A percentile compares a stretch with the other conserved stretches of the same genome.
Conservation (phyloP, 129 eudicot species). For the Centaurea solstitialis region DNA sequence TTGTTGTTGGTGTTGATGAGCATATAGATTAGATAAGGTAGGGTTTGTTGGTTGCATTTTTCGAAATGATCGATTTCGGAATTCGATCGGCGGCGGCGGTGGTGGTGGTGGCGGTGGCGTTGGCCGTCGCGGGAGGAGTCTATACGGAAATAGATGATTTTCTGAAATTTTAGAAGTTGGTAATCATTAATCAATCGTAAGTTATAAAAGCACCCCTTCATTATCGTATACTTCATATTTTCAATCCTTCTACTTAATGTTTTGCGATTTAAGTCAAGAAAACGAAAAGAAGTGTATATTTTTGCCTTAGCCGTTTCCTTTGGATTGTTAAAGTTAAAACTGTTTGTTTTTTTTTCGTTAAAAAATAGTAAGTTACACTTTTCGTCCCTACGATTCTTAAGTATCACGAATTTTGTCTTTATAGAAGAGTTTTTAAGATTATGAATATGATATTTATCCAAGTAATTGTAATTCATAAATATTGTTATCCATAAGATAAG, state of each 20-base stretch:
- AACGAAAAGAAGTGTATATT: neutral
- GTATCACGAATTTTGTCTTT: neutral
- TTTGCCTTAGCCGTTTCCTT: neutral
- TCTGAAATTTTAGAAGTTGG: neutral
- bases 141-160: constrained; percentile 6
- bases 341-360: neutral
- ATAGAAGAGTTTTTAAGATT: neutral
- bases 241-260: neutral
- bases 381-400: neutral
- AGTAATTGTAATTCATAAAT: no score
- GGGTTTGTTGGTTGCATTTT: constrained; percentile 19
- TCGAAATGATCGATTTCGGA: neutral
- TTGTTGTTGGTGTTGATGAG: constrained; percentile 6
- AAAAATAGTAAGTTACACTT: neutral
- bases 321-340: neutral
- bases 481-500: no score
- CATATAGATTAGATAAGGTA: constrained; percentile 6
- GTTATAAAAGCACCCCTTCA: constrained; percentile 13
- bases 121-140: neutral
- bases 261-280: neutral
- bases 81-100: neutral
- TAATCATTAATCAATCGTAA: neutral
- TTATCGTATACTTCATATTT: neutral
- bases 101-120: neutral
- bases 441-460: no score